Evolutionary conservation across 345 rosid genomes (phyloP), one percentile per base, ranked within the genome.

Genomic region (Salix purpurea): DNA sequence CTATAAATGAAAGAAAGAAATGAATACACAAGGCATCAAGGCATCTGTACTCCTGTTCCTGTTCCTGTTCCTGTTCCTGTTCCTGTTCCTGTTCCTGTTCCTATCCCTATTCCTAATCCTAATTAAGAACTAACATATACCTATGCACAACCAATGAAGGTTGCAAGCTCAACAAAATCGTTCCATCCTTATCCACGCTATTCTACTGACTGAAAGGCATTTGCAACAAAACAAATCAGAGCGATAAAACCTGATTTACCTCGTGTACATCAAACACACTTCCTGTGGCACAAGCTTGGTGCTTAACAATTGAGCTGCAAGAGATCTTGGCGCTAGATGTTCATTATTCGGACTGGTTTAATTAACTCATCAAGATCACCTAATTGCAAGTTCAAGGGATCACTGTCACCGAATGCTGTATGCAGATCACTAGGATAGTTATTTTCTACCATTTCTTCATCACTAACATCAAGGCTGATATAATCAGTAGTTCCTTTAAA

Each of bases 331-430:
- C 18, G 13, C 61, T 70, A 69, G 34, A 39, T 70, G 37, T 72
- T 72, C 91, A 88, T 87, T 65, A 90, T 81, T 1, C 84, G 84
- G 74, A 92, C 68, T 34, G 98, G 97, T 80, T 83, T 88, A 75
- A 89, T 90, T 44, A 84, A 80, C 78, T 86, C 83, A 36, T 89
- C 90, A 30, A 86, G 79, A 81, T 86, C 86, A 72, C 78, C 85
- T 8, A 69, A 56, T 24, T 79, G 81, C 32, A 80, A 78, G 65
- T 83, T 90, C 6, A 75, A 26, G 23, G 68, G 69, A 76, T 85
- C 92, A 69, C 74, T 66, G 24, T 83, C 82, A 28, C 79, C 28
- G 62, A 78, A 76, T 67, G 71, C 40, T 28, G 72, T 71, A 42
- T 80, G 82, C 83, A 80, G 81, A 28, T 48, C 69, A 28, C 60